Evolutionary conservation across 129 eudicot genomes (phyloP), one percentile per base, ranked within the genome.

Genomic region (Ambrosia artemisiifolia): DNA sequence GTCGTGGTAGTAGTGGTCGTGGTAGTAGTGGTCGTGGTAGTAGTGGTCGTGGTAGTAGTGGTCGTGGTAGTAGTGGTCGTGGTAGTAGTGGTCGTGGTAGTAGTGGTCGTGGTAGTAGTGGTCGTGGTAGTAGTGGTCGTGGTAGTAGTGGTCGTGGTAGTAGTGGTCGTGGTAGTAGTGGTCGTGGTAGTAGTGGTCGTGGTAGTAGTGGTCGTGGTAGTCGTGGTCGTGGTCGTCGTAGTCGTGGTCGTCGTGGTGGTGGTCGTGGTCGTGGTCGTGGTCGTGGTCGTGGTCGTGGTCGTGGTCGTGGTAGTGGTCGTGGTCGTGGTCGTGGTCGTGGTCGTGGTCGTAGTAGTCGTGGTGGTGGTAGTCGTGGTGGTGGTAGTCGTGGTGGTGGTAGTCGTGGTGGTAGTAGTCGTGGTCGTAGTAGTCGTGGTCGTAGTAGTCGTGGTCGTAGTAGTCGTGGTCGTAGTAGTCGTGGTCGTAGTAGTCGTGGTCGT

Each of bases 231-330:
- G 3, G 50, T 65, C 11, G 49, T 65, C 50, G 70, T 65, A 6
- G 70, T 65, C 11, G 70, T 65, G 50, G 70, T 65, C 14, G 70
- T 65, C n/a, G 70, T 65, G 30, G 70, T 65, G 3, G 70, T 65
- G 12, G 70, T 65, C 4, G 70, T 65, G 6, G 70, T 65, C 32
- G 70, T 65, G 14, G 70, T 65, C 10, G 70, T 65, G n/a, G 70
- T 65, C 2, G 70, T 65, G 30, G 70, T 65, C 3, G 70, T 65
- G 5, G 70, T 65, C 6, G 70, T 65, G 1, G 70, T 65, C 5
- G 70, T 65, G 12, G 70, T 35, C n/a, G 70, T 36, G 6, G 70
- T 65, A 7, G 70, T 65, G 3, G 70, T 65, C 16, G 30, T 65
- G 17, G 70, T 36, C 0, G 70, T 65, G 16, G 70, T 65, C 0